Percentiles rank a stretch among this genome's conserved stretches.
These are phyloP conservation scores for Paraphysoderma sedebokerense DNA, from an alignment of 371 early-diverging fungal species.

Conservation along the genomic window DNA sequence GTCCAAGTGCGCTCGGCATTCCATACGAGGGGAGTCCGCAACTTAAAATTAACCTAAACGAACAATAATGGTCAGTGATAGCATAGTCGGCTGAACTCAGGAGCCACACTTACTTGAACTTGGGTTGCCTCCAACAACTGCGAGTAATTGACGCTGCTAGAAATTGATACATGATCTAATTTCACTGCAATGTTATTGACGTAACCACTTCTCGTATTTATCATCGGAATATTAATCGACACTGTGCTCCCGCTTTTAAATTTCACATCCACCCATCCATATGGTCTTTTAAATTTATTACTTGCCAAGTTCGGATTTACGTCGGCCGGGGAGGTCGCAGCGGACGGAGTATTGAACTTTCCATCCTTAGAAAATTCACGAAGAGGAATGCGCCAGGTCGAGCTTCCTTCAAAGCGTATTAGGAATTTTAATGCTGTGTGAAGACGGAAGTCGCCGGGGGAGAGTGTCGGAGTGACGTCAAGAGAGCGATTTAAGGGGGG, in stretches of 20 bases:
- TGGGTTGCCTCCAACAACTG: constrained; percentile 28
- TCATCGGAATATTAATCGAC: constrained; percentile 40
- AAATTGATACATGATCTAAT: constrained; percentile 26
- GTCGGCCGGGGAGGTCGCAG: constrained; percentile 17
- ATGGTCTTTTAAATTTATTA: constrained; percentile 30
- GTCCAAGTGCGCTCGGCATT: constrained; percentile 51
- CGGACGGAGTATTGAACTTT: constrained; percentile 30
- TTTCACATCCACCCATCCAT: constrained; percentile 63
- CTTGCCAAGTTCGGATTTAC: constrained; percentile 6
- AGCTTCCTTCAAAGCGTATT: constrained; percentile 43
- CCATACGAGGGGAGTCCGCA: constrained; percentile 61
- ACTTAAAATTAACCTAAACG: constrained; percentile 26
- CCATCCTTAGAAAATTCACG: constrained; percentile 52
- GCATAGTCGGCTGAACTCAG: background rate
- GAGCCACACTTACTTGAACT: constrained; percentile 23
- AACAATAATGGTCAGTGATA: background rate
- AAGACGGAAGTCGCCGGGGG: constrained; percentile 36
- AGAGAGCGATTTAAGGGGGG: constrained; percentile 43
- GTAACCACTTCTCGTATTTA: constrained; percentile 30
- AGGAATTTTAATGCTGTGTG: constrained; percentile 39
- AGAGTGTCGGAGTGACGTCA: constrained; percentile 22
- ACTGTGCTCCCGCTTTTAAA: constrained; percentile 32
- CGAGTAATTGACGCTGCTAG: constrained; percentile 56
- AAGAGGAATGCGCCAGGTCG: constrained; percentile 43
- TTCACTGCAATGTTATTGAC: constrained; percentile 26